Percentiles rank a stretch among this genome's conserved stretches.
Conservation (phyloP, 1,284 basidiomycete species). For the Peniophora sp. region DNA sequence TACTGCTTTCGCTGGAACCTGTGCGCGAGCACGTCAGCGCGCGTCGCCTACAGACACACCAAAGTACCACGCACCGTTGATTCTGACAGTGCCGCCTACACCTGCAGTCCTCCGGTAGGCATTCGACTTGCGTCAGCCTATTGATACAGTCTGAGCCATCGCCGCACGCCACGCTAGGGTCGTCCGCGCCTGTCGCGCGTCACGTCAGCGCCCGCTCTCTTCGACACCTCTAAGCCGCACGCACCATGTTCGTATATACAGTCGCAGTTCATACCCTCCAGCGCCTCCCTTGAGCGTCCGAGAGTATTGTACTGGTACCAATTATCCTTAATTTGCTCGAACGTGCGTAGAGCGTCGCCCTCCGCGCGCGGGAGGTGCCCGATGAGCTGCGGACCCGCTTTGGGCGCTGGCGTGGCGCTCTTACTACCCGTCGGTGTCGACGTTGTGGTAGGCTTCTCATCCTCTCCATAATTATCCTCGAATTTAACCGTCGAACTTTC, state of each 20-base stretch:
- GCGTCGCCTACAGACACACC: conserved; percentile 8
- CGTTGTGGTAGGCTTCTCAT: conserved; percentile 14
- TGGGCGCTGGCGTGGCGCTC: conserved; percentile 8
- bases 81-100: conserved; percentile 84
- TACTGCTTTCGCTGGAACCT: conserved; percentile 88
- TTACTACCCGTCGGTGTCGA: conserved; percentile 4
- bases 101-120: conserved; percentile 81
- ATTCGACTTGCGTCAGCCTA: conserved; percentile 95
- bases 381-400: conserved; percentile 55
- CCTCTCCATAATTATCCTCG: conserved; percentile 6
- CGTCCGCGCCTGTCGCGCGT: conserved; percentile 41
- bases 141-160: conserved; percentile 93
- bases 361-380: conserved; percentile 71
- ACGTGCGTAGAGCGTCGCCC: conserved; percentile 67
- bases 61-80: conserved; percentile 65
- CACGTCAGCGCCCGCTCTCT: conserved; percentile 12
- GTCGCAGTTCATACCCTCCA: conserved; percentile 93
- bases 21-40: conserved; percentile 4
- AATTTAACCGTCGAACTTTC: too few relatives aligned
- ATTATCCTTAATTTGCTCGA: conserved; percentile 70
- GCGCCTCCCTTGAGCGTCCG: conserved; percentile 80
- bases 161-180: conserved; percentile 72
- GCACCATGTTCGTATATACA: conserved; percentile 79
- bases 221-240: conserved; percentile 25
- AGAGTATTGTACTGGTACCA: conserved; percentile 86